These are phyloP conservation scores for Mycosphaerella arachidis DNA, from an alignment of 2,329 filamentous ascomycete genomes.

Conservation along the genomic window DNA sequence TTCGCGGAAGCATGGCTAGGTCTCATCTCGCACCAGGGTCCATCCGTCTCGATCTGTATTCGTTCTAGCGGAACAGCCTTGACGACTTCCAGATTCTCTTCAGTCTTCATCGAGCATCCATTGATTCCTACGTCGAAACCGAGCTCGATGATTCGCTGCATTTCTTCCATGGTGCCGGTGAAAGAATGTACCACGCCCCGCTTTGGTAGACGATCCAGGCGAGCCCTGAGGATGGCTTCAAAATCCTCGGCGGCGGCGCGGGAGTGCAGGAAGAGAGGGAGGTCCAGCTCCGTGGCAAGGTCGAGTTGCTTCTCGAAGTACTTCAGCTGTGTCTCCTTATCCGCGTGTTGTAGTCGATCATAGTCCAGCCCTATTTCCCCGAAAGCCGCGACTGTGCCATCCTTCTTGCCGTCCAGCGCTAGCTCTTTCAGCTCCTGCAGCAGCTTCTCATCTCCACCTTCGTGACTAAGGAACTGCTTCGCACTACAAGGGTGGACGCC, in stretches of 20 bases:
- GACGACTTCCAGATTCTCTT: constrained; percentile 83
- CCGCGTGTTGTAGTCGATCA: constrained; percentile 79
- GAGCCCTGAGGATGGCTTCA: constrained; percentile 60
- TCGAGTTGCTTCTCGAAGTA: constrained; percentile 81
- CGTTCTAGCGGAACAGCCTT: constrained; percentile 70
- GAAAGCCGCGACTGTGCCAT: constrained; percentile 68
- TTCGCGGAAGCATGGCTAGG: constrained; percentile 81
- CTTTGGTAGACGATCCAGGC: constrained; percentile 56
- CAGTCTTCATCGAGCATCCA: constrained; percentile 92
- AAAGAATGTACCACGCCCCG: constrained; percentile 87
- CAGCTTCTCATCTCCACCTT: constrained; percentile 53
- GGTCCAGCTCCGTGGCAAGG: constrained; percentile 68
- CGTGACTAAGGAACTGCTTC: constrained; percentile 65
- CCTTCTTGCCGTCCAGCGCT: constrained; percentile 54
- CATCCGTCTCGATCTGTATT: constrained; percentile 93
- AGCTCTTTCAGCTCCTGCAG: constrained; percentile 60
- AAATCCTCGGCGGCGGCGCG: constrained; percentile 85
- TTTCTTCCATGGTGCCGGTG: constrained; percentile 81
- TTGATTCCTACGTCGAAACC: constrained; percentile 93
- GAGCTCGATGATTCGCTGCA: constrained; percentile 70
- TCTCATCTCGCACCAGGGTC: constrained; percentile 93
- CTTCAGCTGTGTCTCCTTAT: constrained; percentile 72
- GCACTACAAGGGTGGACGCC: constrained; percentile 92
- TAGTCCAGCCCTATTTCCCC: constrained; percentile 97
- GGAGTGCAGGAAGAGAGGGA: constrained; percentile 90